These are phyloP conservation scores for Sporothrix luriei DNA, from an alignment of 2,329 filamentous ascomycete species.

Conservation along the genomic window DNA sequence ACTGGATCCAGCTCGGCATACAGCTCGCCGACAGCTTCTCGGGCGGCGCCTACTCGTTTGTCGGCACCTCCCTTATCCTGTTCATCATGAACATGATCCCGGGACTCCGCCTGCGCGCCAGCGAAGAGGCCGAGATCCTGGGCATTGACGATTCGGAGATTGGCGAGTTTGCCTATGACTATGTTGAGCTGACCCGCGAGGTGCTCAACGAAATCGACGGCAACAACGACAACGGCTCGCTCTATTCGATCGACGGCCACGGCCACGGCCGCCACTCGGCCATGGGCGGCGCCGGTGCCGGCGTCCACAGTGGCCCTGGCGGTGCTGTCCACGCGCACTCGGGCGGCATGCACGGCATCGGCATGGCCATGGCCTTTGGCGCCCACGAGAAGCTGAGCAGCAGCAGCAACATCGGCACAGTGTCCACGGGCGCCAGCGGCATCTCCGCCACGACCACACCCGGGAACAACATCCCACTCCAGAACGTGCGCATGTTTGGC, in stretches of 20 bases:
- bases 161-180: constrained; percentile 82
- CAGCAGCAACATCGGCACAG: constrained; percentile 10
- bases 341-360: constrained; percentile 28
- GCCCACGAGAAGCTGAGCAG: constrained; percentile 51
- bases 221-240: constrained; percentile 33
- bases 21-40: constrained; percentile 70
- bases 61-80: constrained; percentile 68
- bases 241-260: constrained; percentile 41
- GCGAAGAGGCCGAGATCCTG: constrained; percentile 67
- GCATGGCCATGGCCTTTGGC: constrained; percentile 28
- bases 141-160: constrained; percentile 75
- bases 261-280: constrained; percentile 22
- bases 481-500: constrained; percentile 50
- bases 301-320: neutral
- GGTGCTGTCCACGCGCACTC: neutral
- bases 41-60: constrained; percentile 67
- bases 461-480: constrained; percentile 54
- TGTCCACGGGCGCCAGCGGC: neutral
- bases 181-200: constrained; percentile 65
- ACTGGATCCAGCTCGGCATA: constrained; percentile 71
- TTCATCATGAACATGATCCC: constrained; percentile 72
- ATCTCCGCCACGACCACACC: neutral
- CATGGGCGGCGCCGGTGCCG: neutral
- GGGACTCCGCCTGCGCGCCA: constrained; percentile 68
- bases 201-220: constrained; percentile 36